Evolutionary conservation across 208 protist genomes (phyloP).

Genomic region (Phytomonas sp.): DNA sequence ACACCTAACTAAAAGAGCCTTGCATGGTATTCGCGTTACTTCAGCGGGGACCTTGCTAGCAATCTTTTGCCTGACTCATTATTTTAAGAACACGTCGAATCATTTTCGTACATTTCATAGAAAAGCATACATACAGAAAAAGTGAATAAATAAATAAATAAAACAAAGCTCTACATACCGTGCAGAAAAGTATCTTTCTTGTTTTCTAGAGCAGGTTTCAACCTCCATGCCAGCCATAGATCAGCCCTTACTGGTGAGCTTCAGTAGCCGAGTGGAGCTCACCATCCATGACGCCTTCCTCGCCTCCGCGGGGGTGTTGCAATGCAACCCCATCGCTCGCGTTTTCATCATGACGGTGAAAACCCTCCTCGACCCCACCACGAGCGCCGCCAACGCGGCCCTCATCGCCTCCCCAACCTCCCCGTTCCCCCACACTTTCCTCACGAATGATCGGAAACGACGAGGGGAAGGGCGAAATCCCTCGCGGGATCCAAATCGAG

Average conservation of each 20-base stretch:
- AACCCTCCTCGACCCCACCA: slow-evolving; percentile 15
- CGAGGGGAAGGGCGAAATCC: background rate
- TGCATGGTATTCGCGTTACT: background rate
- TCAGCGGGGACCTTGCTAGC: background rate
- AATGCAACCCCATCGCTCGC: slow-evolving; percentile 62
- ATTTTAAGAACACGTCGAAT: background rate
- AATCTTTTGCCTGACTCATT: slow-evolving; percentile 13
- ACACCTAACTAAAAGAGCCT: background rate
- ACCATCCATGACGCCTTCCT: slow-evolving; percentile 71
- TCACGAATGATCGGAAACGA: too few relatives aligned
- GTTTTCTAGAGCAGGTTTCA: background rate
- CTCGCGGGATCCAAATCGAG: background rate
- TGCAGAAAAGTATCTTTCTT: slow-evolving; percentile 11
- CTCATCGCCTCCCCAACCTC: background rate
- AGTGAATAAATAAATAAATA: background rate
- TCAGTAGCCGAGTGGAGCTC: slow-evolving; percentile 60
- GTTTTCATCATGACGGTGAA: slow-evolving; percentile 63
- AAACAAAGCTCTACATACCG: slow-evolving; percentile 1
- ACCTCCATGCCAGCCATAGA: slow-evolving; percentile 9
- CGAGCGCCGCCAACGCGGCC: background rate
- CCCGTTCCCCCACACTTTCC: background rate
- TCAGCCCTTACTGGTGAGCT: slow-evolving; percentile 43
- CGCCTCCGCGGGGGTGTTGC: slow-evolving; percentile 53
- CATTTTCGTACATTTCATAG: background rate
- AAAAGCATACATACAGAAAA: background rate